Evolutionary conservation across 1,139 yeast genomes (phyloP).

Genomic region (Blastobotrys indianensis): DNA sequence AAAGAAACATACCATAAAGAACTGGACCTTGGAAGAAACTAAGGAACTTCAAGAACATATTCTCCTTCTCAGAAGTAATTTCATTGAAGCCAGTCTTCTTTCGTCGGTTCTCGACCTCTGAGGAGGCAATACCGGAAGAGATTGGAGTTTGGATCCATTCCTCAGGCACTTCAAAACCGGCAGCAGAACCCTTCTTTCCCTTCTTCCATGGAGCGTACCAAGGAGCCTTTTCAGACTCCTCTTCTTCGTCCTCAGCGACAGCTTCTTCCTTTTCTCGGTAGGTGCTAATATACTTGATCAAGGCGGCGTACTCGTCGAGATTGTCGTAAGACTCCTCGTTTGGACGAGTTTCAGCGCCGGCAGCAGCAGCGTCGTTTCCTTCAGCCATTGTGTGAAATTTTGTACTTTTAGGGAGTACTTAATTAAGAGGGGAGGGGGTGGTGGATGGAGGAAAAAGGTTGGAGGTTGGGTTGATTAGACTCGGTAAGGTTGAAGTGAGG

Average conservation of each 20-base stretch:
- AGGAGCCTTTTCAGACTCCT: slow-evolving; percentile 20
- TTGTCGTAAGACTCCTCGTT: slow-evolving; percentile 19
- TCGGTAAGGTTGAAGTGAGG: slow-evolving; percentile 7
- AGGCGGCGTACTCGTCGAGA: slow-evolving; percentile 35
- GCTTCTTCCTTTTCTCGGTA: slow-evolving; percentile 30
- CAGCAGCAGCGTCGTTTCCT: slow-evolving; percentile 9
- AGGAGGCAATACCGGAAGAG: slow-evolving; percentile 46
- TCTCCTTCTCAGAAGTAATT: slow-evolving; percentile 57
- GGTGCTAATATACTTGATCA: slow-evolving; percentile 34
- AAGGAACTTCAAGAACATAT: slow-evolving; percentile 51
- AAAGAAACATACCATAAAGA: slow-evolving; percentile 38
- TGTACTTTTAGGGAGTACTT: slow-evolving; percentile 1
- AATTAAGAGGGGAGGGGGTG: neutral
- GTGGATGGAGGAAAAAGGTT: neutral
- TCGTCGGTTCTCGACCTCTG: slow-evolving; percentile 52
- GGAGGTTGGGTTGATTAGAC: neutral
- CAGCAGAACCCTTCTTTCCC: slow-evolving; percentile 18
- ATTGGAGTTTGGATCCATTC: slow-evolving; percentile 44
- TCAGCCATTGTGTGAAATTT: slow-evolving; percentile 13
- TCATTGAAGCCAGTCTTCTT: slow-evolving; percentile 59
- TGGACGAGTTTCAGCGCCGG: slow-evolving; percentile 4
- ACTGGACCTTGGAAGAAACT: slow-evolving; percentile 64
- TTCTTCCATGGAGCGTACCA: slow-evolving; percentile 24
- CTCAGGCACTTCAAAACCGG: slow-evolving; percentile 30
- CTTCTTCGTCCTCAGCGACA: slow-evolving; percentile 25